These are phyloP conservation scores for Suillus decipiens DNA, from an alignment of 768 basidiomycete species.

Conservation along the genomic window DNA sequence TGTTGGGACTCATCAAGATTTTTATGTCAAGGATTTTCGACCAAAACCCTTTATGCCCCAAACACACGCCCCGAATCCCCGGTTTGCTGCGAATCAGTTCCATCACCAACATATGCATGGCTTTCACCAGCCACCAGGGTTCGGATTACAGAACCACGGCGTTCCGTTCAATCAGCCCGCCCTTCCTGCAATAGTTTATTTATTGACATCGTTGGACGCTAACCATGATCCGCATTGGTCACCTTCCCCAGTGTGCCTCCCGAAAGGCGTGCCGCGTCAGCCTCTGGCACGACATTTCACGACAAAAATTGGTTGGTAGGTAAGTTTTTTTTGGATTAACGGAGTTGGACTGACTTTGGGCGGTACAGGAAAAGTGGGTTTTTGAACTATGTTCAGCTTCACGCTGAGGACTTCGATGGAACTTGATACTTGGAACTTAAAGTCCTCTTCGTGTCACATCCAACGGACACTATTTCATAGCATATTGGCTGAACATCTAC, in stretches of 20 bases:
- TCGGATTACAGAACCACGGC: slow-evolving; percentile 16
- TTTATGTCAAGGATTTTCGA: slow-evolving; percentile 39
- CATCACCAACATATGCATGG: slow-evolving; percentile 20
- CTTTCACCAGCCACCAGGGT: slow-evolving; percentile 18
- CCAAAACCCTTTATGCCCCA: slow-evolving; percentile 20
- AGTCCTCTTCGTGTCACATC: not conserved
- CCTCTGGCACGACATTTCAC: slow-evolving; percentile 30
- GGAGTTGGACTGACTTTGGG: not conserved
- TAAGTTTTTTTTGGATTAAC: not conserved
- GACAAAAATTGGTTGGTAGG: slow-evolving; percentile 34
- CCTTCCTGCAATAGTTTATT: slow-evolving; percentile 42
- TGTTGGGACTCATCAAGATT: slow-evolving; percentile 42
- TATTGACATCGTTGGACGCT: slow-evolving; percentile 41
- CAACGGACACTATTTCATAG: no score
- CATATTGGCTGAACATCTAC: no score
- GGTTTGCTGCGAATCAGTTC: slow-evolving; percentile 14
- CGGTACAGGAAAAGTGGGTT: slow-evolving; percentile 36
- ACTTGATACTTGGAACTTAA: not conserved
- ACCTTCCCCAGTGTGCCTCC: slow-evolving; percentile 32
- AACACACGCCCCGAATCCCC: slow-evolving; percentile 5
- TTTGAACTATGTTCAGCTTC: slow-evolving; percentile 40
- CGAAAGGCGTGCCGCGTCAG: slow-evolving; percentile 19
- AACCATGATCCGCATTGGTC: slow-evolving; percentile 42
- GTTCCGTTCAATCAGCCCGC: slow-evolving; percentile 23
- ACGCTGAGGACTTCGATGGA: slow-evolving; percentile 37